Base-by-base conservation (phyloP, 2,329 filamentous ascomycete species). In the Macrophomina pseudophaseolina region DNA sequence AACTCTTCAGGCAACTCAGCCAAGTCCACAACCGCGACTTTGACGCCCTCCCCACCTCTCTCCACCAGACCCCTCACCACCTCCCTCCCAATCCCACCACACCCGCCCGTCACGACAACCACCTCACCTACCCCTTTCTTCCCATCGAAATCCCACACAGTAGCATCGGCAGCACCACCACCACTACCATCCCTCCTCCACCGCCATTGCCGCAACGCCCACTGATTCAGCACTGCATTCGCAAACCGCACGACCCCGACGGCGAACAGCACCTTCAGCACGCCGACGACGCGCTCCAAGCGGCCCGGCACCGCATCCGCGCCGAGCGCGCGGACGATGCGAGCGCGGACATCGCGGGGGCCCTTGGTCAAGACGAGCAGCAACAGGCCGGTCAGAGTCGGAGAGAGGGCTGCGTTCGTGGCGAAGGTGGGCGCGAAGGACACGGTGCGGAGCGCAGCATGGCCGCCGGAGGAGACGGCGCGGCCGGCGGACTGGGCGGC, bases 31-130 rank as follows among this genome's bases (percentile, higher is more conserved):
- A 70, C 72, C 9, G 74, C 68, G 6, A 76, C 71, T 46, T 70
- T 66, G 12, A 74, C 72, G 14, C 64, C 65, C 40, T 9, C 88
- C 68, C 89, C 80, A 1, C 84, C 85, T 16, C 67, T 53, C 38
- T 69, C 68, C 7, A 68, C 56, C 60, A 75, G 74, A 2, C 67
- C 66, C 62, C 72, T 74, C 35, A 74, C 74, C 70, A 75, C 73
- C 68, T 74, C 71, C 44, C 70, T 73, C 16, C 74, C 74, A 63
- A 76, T 73, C 1, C 74, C 74, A 14, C 70, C 71, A 35, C 73
- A 74, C 0, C 72, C 74, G 5, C 74, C 74, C 7, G 74, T 75
- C 12, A 75, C 73, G 1, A 76, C 63, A 23, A 74, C 69, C 16
- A 75, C 16, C 66, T 76, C 74, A 28, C 51, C 63, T 8, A 18